phyloP scores from a whole-genome alignment of 371 early-diverging fungal genomes.

The Apophysomyces sp. region DNA sequence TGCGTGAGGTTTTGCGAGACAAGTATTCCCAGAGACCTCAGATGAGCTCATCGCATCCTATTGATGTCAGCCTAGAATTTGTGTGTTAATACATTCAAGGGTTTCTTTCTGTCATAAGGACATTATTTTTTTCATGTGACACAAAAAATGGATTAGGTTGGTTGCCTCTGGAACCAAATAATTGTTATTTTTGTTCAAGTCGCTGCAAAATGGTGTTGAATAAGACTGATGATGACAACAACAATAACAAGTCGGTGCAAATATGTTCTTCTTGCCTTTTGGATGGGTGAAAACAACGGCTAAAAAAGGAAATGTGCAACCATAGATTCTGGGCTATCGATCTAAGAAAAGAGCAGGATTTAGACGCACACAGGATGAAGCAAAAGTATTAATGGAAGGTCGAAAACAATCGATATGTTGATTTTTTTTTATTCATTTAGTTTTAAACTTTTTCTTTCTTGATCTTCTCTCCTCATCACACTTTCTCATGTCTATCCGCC shows the following conservation, averaged over 20 bases:
- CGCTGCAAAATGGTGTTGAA: not conserved
- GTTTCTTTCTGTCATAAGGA: not conserved
- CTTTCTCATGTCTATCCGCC: not conserved
- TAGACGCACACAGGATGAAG: not conserved
- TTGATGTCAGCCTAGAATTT: conserved; percentile 28
- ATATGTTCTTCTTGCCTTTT: not conserved
- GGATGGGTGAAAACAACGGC: not conserved
- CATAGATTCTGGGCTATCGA: not conserved
- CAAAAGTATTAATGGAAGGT: not conserved
- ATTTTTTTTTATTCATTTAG: not conserved
- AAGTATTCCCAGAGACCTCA: conserved; percentile 32
- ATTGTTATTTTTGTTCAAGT: no score
- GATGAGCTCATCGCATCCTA: conserved; percentile 26
- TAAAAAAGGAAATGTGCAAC: conserved; percentile 1
- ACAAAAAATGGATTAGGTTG: not conserved
- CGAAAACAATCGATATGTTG: not conserved
- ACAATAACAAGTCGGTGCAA: not conserved
- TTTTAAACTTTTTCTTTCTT: not conserved
- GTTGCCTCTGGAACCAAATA: no score
- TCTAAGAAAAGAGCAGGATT: not conserved
- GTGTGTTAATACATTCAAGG: conserved; percentile 16
- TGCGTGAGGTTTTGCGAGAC: conserved; percentile 24
- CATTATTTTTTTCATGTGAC: not conserved
- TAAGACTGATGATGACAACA: not conserved
- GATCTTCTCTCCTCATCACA: not conserved